Percentiles rank a stretch among this genome's conserved stretches.
phyloP scores from a whole-genome alignment of 179 eudicot species.

The Patellifolia procumbens region DNA sequence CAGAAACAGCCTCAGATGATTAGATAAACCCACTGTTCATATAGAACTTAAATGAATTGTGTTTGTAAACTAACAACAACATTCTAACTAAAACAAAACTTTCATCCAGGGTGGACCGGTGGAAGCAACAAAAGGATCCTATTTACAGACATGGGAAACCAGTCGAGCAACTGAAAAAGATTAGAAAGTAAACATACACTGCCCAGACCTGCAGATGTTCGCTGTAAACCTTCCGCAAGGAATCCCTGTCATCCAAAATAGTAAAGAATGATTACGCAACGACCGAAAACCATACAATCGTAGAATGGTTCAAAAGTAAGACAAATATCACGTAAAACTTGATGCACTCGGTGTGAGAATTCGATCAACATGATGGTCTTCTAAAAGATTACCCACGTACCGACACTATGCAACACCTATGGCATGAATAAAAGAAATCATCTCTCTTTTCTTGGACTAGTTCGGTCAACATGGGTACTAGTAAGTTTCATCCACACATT shows the following conservation, averaged over 20 bases:
- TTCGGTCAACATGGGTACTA: neutral
- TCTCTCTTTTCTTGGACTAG: neutral
- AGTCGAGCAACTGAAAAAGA: neutral
- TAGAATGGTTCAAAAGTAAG: neutral
- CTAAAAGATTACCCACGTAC: neutral
- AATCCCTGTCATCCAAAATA: constrained; percentile 69
- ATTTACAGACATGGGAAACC: neutral
- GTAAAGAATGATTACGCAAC: constrained; percentile 7
- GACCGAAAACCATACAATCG: neutral
- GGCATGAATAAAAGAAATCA: neutral
- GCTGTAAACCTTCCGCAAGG: constrained; percentile 88
- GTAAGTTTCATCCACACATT: neutral
- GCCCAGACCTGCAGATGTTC: constrained; percentile 96
- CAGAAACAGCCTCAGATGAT: neutral
- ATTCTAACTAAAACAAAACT: too few species aligned
- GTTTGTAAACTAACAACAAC: too few species aligned
- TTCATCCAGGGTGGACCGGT: too few species aligned
- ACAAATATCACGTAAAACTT: neutral
- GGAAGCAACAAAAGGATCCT: constrained; percentile 3
- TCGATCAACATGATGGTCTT: neutral
- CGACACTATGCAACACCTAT: neutral
- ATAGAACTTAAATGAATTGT: neutral
- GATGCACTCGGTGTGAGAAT: neutral
- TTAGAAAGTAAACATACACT: constrained; percentile 65
- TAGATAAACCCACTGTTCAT: neutral